A percentile compares a stretch with the other conserved stretches of the same genome.
Evolutionary conservation across 2,329 filamentous ascomycete genomes (phyloP).

Genomic region (Trichoderma atrobrunneum): DNA sequence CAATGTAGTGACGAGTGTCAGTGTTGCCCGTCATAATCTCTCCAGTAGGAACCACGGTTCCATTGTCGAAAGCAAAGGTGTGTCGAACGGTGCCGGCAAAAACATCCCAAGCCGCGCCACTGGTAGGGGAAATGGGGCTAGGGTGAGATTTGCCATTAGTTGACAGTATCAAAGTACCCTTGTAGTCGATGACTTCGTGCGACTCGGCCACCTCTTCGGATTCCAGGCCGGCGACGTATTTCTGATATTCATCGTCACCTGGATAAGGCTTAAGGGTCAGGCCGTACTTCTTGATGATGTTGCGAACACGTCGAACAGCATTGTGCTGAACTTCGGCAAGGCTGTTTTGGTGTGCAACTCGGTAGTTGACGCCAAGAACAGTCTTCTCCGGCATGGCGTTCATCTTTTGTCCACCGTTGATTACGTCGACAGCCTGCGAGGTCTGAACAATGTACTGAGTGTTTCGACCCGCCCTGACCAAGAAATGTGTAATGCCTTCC

Average conservation of each 20-base stretch:
- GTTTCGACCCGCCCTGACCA: constrained; percentile 25
- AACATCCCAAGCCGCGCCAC: constrained; percentile 42
- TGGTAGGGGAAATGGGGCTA: constrained; percentile 57
- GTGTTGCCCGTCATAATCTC: constrained; percentile 45
- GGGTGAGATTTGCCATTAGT: constrained; percentile 42
- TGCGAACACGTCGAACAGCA: constrained; percentile 46
- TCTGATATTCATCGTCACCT: constrained; percentile 37
- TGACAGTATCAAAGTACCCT: constrained; percentile 42
- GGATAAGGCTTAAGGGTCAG: constrained; percentile 54
- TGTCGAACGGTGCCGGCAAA: constrained; percentile 52
- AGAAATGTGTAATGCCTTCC: constrained; percentile 28
- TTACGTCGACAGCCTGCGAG: constrained; percentile 59
- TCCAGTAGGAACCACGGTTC: constrained; percentile 52
- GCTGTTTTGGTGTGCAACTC: constrained; percentile 55
- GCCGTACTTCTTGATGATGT: constrained; percentile 54
- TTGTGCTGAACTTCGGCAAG: constrained; percentile 49
- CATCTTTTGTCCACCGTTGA: constrained; percentile 62
- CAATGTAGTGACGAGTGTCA: constrained; percentile 42
- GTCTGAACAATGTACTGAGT: constrained; percentile 56
- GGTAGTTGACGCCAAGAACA: constrained; percentile 58
- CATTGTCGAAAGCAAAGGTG: constrained; percentile 43
- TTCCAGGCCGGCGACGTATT: constrained; percentile 17
- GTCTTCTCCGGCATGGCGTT: constrained; percentile 65
- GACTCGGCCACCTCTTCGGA: background rate
- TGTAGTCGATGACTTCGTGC: constrained; percentile 25